Base-by-base conservation (phyloP, 257 asterid species). In the Agastache rugosa region DNA sequence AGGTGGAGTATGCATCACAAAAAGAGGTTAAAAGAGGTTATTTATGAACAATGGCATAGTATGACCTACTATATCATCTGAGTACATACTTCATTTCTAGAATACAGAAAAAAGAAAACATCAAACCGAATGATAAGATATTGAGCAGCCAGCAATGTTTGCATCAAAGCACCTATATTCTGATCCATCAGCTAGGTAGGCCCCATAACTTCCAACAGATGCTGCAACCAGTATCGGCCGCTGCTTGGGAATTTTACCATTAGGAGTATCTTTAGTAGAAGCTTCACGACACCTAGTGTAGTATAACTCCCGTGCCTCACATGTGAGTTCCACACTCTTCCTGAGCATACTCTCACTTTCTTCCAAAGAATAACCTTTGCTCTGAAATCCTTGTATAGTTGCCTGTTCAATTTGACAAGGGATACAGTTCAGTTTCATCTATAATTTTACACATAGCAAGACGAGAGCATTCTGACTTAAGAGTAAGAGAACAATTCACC, bases 161-260 rank as follows among this genome's bases (percentile, higher is more conserved):
- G 75, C 72, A 72, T 50, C 10, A 54, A 78, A 55, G 79, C 63
- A 93, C 98, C 98, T 93, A 83, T 90, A 93, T 75, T 93, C 98
- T 31, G 98, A 93, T 66, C 98, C 98, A 67, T 93, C 97, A 63
- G 98, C 97, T 63, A 93, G 81, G 83, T 86, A 90, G 60, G 98
- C 98, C 41, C 98, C 98, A 10, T 90, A 93, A 79, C 98, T 93
- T 64, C 98, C 98, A 69, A 90, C 97, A 69, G 98, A 90, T 22
- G 98, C 98, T 17, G 98, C 98, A 68, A 93, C 95, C 83, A 93
- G 75, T 71, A 90, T 86, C 29, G 76, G 83, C 44, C 96, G 91
- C 39, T 85, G 83, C 77, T 87, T 92, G 81, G 89, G 85, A 81
- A 90, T 78, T 75, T 77, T 89, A 73, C 77, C 93, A 55, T 68